Conservation (phyloP, 768 basidiomycete species). For the Boletus pseudopeckii region DNA sequence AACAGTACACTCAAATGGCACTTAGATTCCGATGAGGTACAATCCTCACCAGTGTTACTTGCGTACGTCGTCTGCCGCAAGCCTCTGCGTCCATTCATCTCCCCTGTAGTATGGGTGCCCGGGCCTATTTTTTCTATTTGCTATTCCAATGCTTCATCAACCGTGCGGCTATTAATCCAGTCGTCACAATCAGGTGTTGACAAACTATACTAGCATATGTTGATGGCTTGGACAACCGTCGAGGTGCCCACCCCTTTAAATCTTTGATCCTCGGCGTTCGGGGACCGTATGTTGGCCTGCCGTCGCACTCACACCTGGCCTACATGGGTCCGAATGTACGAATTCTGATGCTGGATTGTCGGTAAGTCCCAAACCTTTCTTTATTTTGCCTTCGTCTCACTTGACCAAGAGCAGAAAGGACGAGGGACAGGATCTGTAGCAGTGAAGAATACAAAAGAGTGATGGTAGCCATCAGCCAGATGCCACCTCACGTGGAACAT, state of each 20-base stretch:
- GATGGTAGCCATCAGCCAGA: conserved; percentile 55
- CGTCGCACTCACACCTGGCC: conserved; percentile 78
- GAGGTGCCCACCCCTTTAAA: conserved; percentile 61
- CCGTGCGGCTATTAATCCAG: conserved; percentile 40
- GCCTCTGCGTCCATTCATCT: not conserved
- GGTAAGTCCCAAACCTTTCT: conserved; percentile 42
- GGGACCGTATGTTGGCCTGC: conserved; percentile 77
- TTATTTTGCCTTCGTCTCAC: conserved; percentile 1
- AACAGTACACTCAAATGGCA: not conserved
- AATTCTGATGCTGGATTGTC: conserved; percentile 78
- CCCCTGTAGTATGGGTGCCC: conserved; percentile 62
- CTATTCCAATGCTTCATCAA: conserved; percentile 93
- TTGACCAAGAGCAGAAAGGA: conserved; percentile 72
- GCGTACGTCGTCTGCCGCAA: conserved; percentile 40
- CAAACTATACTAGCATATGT: conserved; percentile 27
- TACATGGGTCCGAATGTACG: conserved; percentile 76
- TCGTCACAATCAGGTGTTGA: not conserved
- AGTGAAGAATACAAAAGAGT: conserved; percentile 65
- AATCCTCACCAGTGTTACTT: conserved; percentile 67
- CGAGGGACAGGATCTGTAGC: conserved; percentile 78
- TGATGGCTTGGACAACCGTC: conserved; percentile 67
- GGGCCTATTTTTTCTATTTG: conserved; percentile 90
- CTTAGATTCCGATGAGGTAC: conserved; percentile 78
- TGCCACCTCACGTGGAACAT: conserved; percentile 75
- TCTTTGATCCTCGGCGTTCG: conserved; percentile 69